Evolutionary conservation across 768 basidiomycete genomes (phyloP).

Genomic region (Serendipita indica): DNA sequence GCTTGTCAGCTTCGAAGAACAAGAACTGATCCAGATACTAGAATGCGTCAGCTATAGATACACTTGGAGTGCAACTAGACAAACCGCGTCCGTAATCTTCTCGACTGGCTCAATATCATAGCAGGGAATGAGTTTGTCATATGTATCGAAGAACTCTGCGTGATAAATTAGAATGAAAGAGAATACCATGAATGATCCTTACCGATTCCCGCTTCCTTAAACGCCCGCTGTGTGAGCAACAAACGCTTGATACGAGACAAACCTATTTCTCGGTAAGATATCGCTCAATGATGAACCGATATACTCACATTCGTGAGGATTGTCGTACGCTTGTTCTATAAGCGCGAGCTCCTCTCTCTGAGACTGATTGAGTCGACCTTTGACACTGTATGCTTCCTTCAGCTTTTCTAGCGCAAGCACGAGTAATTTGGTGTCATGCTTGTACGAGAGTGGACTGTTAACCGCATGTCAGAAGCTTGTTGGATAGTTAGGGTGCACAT

Average conservation of each 20-base stretch:
- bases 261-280: conserved; percentile 26
- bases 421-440: conserved; percentile 95
- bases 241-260: conserved; percentile 96
- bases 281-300: background rate
- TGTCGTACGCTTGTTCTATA: conserved; percentile 98
- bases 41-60: conserved; percentile 11
- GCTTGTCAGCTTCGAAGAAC: conserved; percentile 97
- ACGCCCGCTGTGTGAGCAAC: conserved; percentile 89
- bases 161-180: background rate
- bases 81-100: conserved; percentile 96
- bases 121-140: conserved; percentile 95
- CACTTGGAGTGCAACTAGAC: background rate
- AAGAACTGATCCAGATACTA: conserved; percentile 95
- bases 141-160: conserved; percentile 82
- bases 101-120: conserved; percentile 99
- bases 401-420: conserved; percentile 94
- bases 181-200: background rate
- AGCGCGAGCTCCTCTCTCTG: conserved; percentile 96
- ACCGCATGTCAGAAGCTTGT: background rate
- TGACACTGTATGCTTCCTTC: conserved; percentile 97
- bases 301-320: conserved; percentile 84
- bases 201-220: conserved; percentile 90
- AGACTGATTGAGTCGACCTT: conserved; percentile 89
- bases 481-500: conserved; percentile 19
- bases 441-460: conserved; percentile 80